These are phyloP conservation scores for Aspergillus uvarum DNA, from an alignment of 2,329 filamentous ascomycete species.

Conservation along the genomic window DNA sequence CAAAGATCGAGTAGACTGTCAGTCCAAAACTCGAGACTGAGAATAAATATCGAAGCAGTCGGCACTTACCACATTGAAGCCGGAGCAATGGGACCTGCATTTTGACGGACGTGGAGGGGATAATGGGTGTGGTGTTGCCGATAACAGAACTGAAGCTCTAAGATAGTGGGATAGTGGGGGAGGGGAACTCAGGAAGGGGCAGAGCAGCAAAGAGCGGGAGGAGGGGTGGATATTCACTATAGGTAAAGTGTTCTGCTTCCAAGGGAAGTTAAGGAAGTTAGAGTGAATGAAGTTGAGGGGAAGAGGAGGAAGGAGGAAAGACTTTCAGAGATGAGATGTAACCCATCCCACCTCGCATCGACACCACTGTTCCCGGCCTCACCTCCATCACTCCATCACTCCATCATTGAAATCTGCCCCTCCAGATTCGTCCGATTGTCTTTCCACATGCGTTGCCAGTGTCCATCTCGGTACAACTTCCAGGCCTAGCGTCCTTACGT, in stretches of 20 bases:
- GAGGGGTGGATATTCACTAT: not conserved
- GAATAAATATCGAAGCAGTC: not conserved
- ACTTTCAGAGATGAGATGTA: not conserved
- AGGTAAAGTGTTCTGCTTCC: conserved; percentile 1
- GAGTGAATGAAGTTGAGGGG: not conserved
- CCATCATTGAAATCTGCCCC: conserved; percentile 9
- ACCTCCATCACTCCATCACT: not conserved
- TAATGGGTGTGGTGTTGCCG: not conserved
- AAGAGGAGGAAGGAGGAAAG: not conserved
- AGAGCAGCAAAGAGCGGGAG: not conserved
- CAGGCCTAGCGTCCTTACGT: not conserved
- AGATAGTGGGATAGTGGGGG: not conserved
- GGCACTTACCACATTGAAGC: conserved; percentile 59
- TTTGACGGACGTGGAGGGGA: conserved; percentile 20
- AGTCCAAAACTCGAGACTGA: not conserved
- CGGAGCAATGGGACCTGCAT: conserved; percentile 82
- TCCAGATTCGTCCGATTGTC: not conserved
- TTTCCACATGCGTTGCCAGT: not conserved
- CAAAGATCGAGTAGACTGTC: not conserved
- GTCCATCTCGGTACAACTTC: not conserved
- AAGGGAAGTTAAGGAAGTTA: too few relatives aligned
- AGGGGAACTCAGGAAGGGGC: not conserved
- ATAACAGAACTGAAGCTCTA: not conserved
- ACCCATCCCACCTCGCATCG: not conserved
- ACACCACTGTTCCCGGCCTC: not conserved